Evolutionary conservation across 306 rosid species (phyloP), one percentile per base, ranked within the genome.

Genomic region (Casuarina equisetifolia): DNA sequence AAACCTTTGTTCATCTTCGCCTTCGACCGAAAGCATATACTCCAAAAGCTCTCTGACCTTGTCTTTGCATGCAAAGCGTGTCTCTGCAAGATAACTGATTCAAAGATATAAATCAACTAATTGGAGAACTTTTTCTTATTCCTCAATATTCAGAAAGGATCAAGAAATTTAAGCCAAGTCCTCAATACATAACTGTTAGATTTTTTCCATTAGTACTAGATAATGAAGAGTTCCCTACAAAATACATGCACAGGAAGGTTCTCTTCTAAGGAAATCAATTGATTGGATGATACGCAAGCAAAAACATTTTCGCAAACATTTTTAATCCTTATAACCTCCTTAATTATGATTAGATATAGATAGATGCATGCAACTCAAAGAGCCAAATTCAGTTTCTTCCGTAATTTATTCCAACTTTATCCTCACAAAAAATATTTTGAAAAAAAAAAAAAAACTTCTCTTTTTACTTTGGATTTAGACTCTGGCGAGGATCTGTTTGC

Each of bases 41-140:
- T 82, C 91, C 78, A 94, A 81, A 69, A 94, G 91, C 80, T 90
- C 90, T 70, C 16, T 82, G 70, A 94, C 93, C 82, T 86, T 92
- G 79, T 89, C 97, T 74, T 82, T 63, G 89, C 93, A 89, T 82
- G 98, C 97, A 75, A 81, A 54, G 2, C 95, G 97, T 17, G 91
- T 85, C 85, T 94, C 95, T 75, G 98, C 98, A 81, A 94, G 98
- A 85, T 90, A 94, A 84, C 98, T 94, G 95, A 82, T 84, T 79
- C 77, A 82, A 75, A 85, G 16, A 73, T 46, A 73, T 32, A 7
- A 59, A 69, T 67, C 55, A 45, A 20, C 73, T 42, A 51, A 35
- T 39, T 9, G 59, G 62, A 70, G 5, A 59, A 40, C 54, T 67
- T 54, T 79, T 79, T 45, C 69, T 38, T 69, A 63, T 38, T 44